phyloP scores from a whole-genome alignment of 2,329 filamentous ascomycete species.

The Phaeosphaeriaceae sp. region DNA sequence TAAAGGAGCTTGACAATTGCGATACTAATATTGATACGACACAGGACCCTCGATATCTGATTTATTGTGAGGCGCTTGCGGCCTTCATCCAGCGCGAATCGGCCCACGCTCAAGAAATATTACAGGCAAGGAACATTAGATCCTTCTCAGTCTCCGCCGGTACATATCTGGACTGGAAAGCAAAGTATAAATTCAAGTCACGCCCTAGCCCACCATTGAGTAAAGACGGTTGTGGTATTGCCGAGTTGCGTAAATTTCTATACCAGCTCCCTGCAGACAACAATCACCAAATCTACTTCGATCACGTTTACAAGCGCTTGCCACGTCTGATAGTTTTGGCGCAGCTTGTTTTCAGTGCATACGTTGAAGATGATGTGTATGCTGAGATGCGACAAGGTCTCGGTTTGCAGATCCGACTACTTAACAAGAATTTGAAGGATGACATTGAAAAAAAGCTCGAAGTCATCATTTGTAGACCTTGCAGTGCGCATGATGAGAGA shows the following conservation, averaged over 20 bases:
- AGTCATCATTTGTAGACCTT: not conserved
- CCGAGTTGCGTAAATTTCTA: conserved; percentile 8
- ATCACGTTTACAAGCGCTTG: conserved; percentile 11
- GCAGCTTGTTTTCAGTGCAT: conserved; percentile 3
- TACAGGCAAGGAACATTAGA: conserved; percentile 7
- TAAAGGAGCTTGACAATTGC: not conserved
- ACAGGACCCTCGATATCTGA: not conserved
- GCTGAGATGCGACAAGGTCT: conserved; percentile 10
- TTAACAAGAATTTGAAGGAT: not conserved
- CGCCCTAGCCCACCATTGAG: not conserved
- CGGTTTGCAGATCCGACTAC: not conserved
- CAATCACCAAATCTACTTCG: conserved; percentile 6
- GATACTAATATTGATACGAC: not conserved
- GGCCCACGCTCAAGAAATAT: not conserved
- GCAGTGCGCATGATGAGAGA: not conserved
- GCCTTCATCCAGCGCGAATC: conserved; percentile 10
- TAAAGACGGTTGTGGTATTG: conserved; percentile 3
- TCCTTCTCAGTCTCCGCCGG: conserved; percentile 8
- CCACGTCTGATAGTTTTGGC: conserved; percentile 1
- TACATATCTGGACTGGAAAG: not conserved
- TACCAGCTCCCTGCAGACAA: conserved; percentile 5
- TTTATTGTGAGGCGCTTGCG: not conserved
- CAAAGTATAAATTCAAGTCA: not conserved
- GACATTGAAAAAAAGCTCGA: not conserved
- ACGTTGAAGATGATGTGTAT: conserved; percentile 9